Evolutionary conservation across 2,329 filamentous ascomycete species (phyloP), one percentile per base, ranked within the genome.

Genomic region (Sporothrix globosa): DNA sequence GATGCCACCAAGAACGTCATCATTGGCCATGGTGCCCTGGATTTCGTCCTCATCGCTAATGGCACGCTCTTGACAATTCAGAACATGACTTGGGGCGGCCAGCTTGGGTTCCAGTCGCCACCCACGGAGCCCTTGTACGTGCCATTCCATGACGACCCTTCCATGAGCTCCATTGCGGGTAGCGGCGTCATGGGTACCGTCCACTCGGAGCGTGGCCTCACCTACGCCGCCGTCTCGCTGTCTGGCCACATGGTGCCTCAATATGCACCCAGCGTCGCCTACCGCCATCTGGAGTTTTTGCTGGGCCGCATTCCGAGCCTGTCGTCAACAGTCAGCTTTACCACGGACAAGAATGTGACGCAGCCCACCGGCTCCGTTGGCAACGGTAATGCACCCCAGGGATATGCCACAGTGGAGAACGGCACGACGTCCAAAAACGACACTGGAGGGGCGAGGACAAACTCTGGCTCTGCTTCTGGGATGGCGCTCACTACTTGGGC

Each of bases 11-110:
- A 90, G 61, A 89, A 90, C 73, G 91, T 92, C 10, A 84, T 96
- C 74, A 88, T 96, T 75, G 90, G 84, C 2, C 91, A 94, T 76
- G 92, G 91, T 13, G 81, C 86, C 65, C 84, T 90, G 13, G 92
- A 93, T 79, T 91, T 85, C 76, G 84, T 91, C 72, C 83, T 92
- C 11, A 82, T 90, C 30, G 82, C 84, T 75, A 91, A 91, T 77
- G 91, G 91, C 19, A 91, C 91, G 0, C 82, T 95, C 1, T 81
- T 92, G 7, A 85, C 86, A 0, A 89, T 94, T 71, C 91, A 95
- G 77, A 93, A 93, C 81, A 92, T 94, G 88, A 93, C 91, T 0
- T 95, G 89, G 88, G 87, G 87, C 70, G 91, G 91, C 4, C 78
- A 83, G 56, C 86, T 91, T 67, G 92, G 92, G 0, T 94, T 95